phyloP scores from a whole-genome alignment of 768 basidiomycete genomes.

The Dendrothele bispora region DNA sequence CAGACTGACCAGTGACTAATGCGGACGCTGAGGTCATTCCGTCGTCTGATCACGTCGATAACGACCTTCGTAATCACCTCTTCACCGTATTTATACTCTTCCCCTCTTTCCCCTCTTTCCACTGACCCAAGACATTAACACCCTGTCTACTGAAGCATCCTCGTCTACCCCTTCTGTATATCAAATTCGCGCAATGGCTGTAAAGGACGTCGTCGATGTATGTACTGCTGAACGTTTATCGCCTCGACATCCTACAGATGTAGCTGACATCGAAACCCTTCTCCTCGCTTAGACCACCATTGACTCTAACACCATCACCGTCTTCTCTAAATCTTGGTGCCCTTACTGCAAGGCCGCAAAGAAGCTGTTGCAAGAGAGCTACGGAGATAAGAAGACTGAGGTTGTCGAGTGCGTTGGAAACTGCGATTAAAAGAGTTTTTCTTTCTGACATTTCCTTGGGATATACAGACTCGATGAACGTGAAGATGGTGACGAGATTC shows the following conservation, averaged over 20 bases:
- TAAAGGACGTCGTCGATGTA: slow-evolving; percentile 4
- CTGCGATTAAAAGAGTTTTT: neutral
- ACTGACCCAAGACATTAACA: no score
- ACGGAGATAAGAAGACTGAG: slow-evolving; percentile 33
- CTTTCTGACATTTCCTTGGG: neutral
- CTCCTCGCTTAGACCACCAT: slow-evolving; percentile 41
- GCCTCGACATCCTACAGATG: neutral
- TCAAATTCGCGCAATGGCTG: slow-evolving; percentile 1
- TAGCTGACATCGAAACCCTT: neutral
- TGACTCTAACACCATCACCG: slow-evolving; percentile 46
- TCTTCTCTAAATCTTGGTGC: slow-evolving; percentile 64
- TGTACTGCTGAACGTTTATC: neutral
- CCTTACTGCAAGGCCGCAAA: slow-evolving; percentile 54
- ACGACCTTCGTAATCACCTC: no score
- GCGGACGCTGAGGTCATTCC: no score
- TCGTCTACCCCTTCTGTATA: neutral
- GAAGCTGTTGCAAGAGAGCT: slow-evolving; percentile 38
- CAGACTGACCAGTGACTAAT: no score
- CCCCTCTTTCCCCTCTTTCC: no score
- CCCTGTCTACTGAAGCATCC: no score
- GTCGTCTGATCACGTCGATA: no score
- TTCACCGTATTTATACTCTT: no score
- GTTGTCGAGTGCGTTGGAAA: slow-evolving; percentile 46
- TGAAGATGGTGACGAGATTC: slow-evolving; percentile 62
- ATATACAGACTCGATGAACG: slow-evolving; percentile 53